Evolutionary conservation across 257 asterid genomes (phyloP).

Genomic region (Cordia subcordata): DNA sequence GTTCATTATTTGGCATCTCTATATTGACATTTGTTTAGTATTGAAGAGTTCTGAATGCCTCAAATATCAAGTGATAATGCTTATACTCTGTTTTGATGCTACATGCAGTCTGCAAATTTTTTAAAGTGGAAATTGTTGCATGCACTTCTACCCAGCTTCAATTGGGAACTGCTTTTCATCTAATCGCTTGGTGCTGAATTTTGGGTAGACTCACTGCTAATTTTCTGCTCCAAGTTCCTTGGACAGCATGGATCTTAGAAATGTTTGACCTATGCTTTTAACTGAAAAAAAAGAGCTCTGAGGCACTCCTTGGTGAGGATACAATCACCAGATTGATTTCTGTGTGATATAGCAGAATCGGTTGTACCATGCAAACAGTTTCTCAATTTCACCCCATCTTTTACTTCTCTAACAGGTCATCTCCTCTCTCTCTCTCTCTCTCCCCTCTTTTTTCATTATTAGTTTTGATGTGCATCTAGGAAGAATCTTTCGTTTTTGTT

Average conservation of each 20-base stretch:
- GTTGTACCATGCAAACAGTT: constrained; percentile 46
- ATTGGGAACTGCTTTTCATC: constrained; percentile 5
- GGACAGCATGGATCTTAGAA: neutral
- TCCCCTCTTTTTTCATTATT: neutral
- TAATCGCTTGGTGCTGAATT: constrained; percentile 4
- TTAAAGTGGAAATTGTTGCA: neutral
- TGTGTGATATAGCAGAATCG: neutral
- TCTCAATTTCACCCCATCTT: constrained; percentile 43
- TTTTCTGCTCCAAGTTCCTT: neutral
- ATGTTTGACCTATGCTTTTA: neutral
- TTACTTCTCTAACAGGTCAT: constrained; percentile 43
- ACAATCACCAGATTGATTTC: neutral
- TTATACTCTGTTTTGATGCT: neutral
- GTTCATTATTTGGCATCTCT: too few species aligned
- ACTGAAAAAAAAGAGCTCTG: neutral
- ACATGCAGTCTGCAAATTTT: neutral
- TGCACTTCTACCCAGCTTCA: neutral
- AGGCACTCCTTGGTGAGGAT: neutral
- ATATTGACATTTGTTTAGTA: too few species aligned
- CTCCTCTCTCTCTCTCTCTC: neutral
- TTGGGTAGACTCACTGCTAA: constrained; percentile 3
- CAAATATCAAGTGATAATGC: too few species aligned
- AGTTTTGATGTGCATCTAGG: neutral
- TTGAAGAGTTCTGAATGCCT: too few species aligned
- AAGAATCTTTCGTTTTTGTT: neutral